Evolutionary conservation across 202 grass and related monocot species (phyloP), one percentile per base, ranked within the genome.

Genomic region (Miscanthus sacchariflorus): DNA sequence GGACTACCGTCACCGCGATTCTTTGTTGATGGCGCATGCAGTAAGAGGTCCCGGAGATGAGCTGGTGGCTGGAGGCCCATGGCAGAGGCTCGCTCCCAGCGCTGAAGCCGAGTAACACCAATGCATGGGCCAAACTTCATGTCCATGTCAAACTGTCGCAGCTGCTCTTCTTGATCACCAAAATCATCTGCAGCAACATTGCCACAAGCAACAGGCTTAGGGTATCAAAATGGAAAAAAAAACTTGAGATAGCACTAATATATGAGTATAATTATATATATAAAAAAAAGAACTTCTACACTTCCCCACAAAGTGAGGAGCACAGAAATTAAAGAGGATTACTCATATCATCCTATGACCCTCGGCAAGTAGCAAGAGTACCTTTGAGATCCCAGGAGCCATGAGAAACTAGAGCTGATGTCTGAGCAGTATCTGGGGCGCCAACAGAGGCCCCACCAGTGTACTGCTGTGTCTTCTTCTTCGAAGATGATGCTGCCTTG

Each of bases 71-170:
- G 79, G 74, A 96, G 95, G 36, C 90, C 92, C 92, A 96, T 92
- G 50, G 80, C 84, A 68, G 84, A 87, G 59, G 95, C 95, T 42
- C 95, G 92, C 86, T 94, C 92, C 95, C 95, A 96, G 23, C 92
- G 90, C 69, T 94, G 86, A 25, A 96, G 88, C 72, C 92, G 84
- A 42, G 90, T 89, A 33, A 96, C 83, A n/a, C 95, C 95, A 38
- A 96, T 81, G 69, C 90, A 90, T 0, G 95, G 95, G 6, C 95
- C 95, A 36, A 94, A 96, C 19, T 93, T 94, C 85, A 83, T 86
- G 83, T 96, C 84, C 88, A 89, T 78, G 81, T 96, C 95, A 42
- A 96, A 96, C 56, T 91, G 84, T 12, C 86, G 70, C 49, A 96
- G 68, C 63, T 88, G 89, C 88, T 97, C 95, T 88, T 97, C 95